Percentiles rank a stretch among this genome's conserved stretches.
Conservation (phyloP, 495 filamentous ascomycete species). For the Penicillium simplicissimum region DNA sequence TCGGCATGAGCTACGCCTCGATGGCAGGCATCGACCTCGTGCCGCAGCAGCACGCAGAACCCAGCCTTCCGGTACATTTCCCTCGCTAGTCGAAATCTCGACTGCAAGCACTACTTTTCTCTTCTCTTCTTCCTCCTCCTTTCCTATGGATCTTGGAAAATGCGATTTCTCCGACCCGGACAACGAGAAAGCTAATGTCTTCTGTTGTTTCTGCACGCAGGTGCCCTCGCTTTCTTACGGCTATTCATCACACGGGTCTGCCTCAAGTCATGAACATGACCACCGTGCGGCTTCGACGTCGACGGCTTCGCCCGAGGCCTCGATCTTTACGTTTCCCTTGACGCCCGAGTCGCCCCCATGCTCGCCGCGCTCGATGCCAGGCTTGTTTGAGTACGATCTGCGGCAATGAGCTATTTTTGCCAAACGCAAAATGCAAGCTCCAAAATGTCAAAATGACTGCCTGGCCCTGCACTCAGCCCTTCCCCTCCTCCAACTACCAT, state of each 20-base stretch:
- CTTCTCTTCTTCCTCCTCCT: slow-evolving; percentile 15
- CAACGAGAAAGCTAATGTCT: slow-evolving; percentile 28
- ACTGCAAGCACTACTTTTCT: slow-evolving; percentile 27
- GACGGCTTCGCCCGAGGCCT: slow-evolving; percentile 36
- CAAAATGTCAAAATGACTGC: no score
- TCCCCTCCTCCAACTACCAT: not conserved
- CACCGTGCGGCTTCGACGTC: slow-evolving; percentile 55
- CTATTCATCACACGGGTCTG: slow-evolving; percentile 61
- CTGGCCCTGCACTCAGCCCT: not conserved
- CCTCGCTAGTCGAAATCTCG: slow-evolving; percentile 58
- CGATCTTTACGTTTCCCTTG: slow-evolving; percentile 39
- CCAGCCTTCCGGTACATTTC: slow-evolving; percentile 45
- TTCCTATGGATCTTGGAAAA: not conserved
- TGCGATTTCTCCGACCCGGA: not conserved
- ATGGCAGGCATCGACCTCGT: slow-evolving; percentile 76
- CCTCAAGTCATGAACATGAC: slow-evolving; percentile 40
- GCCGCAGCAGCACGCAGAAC: slow-evolving; percentile 35
- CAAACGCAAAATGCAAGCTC: not conserved
- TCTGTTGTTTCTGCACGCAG: slow-evolving; percentile 48
- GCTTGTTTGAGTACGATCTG: slow-evolving; percentile 31
- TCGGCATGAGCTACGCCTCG: slow-evolving; percentile 72
- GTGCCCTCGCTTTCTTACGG: slow-evolving; percentile 85
- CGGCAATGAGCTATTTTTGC: slow-evolving; percentile 8
- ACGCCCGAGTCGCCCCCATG: slow-evolving; percentile 41
- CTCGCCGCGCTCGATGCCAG: slow-evolving; percentile 34